Evolutionary conservation across 306 rosid species (phyloP), one percentile per base, ranked within the genome.

Genomic region (Ziziphus jujuba): DNA sequence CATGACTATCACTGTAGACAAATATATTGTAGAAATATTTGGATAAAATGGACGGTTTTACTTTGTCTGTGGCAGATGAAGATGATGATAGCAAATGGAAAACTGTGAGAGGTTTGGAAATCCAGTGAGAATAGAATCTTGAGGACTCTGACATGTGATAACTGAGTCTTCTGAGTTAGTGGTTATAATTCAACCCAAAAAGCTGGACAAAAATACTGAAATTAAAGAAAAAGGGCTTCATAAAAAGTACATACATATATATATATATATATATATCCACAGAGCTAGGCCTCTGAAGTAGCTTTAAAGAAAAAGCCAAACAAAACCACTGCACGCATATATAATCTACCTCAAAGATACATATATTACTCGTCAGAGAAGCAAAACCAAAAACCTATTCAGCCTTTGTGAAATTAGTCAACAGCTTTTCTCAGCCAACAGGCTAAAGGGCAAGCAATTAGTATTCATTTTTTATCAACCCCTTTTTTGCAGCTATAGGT

Each of bases 121-220:
- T 44, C 22, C 34, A 19, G 31, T 67, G 80, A 43, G 52, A 52
- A 63, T 56, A 43, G 75, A 76, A 76, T 59, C 67, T 80, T 56
- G 14, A 2, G 51, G 56, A 19, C 22, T 47, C 55, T 64, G 63
- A 40, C 75, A 72, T 44, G 59, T 49, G 67, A 58, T 21, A 73
- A 68, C 38, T 11, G 19, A 0, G 44, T 6, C 5, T 9, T 1
- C 45, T 40, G 45, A 53, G 43, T 43, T 11, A 31, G 2, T 63
- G 67, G 44, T 14, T 58, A 34, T n/a, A 7, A 43, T 40, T 58
- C 21, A 21, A 70, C 43, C 14, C 48, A 53, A 53, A 75, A 50
- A 36, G 45, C 14, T 40, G 43, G 10, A 40, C 15, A n/a, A 40
- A 40, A 40, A 40, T 40, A 7, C 12, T 8, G 38, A 48, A 20